Conservation (phyloP, 2,329 filamentous ascomycete genomes). For the Coniochaeta prunicola region DNA sequence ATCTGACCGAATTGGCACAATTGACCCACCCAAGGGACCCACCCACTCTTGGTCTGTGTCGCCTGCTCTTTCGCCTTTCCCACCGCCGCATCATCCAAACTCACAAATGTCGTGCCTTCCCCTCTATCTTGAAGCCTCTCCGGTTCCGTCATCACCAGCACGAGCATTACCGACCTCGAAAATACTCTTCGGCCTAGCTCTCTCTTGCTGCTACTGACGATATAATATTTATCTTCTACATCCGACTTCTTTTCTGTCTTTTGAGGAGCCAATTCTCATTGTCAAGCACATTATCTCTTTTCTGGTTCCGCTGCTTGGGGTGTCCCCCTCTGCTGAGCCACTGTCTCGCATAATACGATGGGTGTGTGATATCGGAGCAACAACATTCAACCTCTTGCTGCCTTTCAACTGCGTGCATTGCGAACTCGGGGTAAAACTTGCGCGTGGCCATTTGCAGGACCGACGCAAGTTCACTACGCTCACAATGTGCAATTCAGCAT, state of each 20-base stretch:
- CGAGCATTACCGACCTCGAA: background rate
- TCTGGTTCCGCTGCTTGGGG: background rate
- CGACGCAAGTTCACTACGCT: background rate
- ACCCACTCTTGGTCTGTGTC: background rate
- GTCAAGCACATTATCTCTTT: background rate
- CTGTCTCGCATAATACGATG: background rate
- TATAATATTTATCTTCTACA: background rate
- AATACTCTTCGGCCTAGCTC: background rate
- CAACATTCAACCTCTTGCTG: background rate
- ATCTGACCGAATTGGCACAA: background rate
- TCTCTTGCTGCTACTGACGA: background rate
- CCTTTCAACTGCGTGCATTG: background rate
- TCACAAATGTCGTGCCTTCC: constrained; percentile 1
- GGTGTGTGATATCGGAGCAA: background rate
- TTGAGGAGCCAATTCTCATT: background rate
- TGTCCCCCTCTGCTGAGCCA: background rate
- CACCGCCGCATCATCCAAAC: background rate
- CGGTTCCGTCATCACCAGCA: background rate
- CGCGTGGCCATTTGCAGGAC: background rate
- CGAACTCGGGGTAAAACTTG: background rate
- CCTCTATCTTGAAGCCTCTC: background rate
- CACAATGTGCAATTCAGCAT: background rate
- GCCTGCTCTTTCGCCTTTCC: background rate
- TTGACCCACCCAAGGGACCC: background rate
- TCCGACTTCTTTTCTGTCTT: background rate